Percentiles rank a stretch among this genome's conserved stretches.
These are phyloP conservation scores for Alloteropsis angusta DNA, from an alignment of 202 grass and related monocot genomes.

Conservation along the genomic window DNA sequence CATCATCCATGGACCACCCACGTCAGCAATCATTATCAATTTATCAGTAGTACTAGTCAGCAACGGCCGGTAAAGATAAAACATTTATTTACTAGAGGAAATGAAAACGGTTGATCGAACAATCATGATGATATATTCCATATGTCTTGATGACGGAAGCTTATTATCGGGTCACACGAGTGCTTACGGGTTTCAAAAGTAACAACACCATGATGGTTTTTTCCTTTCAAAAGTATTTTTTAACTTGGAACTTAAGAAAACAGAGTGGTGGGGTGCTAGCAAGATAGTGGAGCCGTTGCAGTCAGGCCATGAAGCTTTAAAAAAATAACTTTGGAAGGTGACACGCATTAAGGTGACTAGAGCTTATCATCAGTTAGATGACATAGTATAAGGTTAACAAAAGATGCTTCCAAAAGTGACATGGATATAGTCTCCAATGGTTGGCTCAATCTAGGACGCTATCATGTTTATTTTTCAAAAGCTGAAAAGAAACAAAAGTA, in stretches of 20 bases:
- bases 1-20: background rate
- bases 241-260: constrained; percentile 15
- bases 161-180: no score
- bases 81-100: no score
- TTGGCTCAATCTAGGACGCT: background rate
- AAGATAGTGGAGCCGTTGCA: background rate
- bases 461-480: background rate
- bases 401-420: background rate
- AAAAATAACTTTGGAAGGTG: background rate
- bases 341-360: background rate
- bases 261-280: background rate
- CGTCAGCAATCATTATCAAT: no score
- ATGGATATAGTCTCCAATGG: background rate
- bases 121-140: no score
- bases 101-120: no score
- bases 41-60: no score
- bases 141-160: no score
- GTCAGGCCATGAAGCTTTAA: background rate
- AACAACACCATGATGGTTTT: no score
- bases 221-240: no score
- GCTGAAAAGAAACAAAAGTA: background rate
- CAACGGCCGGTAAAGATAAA: no score
- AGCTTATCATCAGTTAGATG: constrained; percentile 17
- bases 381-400: background rate
- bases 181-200: no score